Percentiles rank a stretch among this genome's conserved stretches.
These are phyloP conservation scores for Papiliotrema laurentii DNA, from an alignment of 1,284 basidiomycete genomes.

Conservation along the genomic window DNA sequence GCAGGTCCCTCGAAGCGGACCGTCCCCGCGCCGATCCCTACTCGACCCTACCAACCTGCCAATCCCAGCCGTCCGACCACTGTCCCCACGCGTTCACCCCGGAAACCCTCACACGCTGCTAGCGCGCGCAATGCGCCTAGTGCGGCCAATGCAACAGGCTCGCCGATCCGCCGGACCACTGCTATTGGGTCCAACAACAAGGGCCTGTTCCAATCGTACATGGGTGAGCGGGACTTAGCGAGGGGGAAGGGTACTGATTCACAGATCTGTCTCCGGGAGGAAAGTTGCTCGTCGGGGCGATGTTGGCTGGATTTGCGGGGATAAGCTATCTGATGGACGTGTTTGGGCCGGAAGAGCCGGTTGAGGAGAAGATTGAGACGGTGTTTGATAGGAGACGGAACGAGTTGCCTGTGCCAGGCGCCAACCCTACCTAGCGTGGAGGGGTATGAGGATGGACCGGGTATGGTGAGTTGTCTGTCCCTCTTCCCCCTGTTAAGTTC, in stretches of 20 bases:
- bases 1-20: too few species aligned
- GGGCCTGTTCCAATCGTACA: conserved; percentile 2
- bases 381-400: conserved; percentile 1
- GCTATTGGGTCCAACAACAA: too few species aligned
- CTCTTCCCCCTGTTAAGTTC: background rate
- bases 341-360: background rate
- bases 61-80: too few species aligned
- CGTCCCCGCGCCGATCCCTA: too few species aligned
- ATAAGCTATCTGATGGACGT: background rate
- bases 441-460: background rate
- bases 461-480: background rate
- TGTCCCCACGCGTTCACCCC: too few species aligned
- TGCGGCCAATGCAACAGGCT: too few species aligned
- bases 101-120: too few species aligned
- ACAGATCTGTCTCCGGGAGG: background rate
- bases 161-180: too few species aligned
- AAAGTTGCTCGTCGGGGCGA: background rate
- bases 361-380: conserved; percentile 3
- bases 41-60: too few species aligned
- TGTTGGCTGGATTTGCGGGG: background rate
- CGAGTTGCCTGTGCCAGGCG: background rate
- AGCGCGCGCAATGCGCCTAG: too few species aligned
- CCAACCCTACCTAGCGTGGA: background rate
- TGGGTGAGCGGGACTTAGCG: background rate
- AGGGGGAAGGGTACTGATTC: background rate